Evolutionary conservation across 805 yeast genomes (phyloP).

Genomic region (Priceomyces melissophilus): DNA sequence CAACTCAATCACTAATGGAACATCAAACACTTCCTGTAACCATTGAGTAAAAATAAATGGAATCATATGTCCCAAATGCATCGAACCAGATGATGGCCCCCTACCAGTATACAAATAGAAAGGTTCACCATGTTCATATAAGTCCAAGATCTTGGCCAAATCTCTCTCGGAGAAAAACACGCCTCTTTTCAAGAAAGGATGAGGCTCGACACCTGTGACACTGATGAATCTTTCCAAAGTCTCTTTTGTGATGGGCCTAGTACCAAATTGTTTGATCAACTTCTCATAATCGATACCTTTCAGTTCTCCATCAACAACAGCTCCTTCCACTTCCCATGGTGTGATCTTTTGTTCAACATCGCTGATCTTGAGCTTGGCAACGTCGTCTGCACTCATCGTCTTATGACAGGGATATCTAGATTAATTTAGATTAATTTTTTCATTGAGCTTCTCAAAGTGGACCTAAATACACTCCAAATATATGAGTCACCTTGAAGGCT

Average conservation of each 20-base stretch:
- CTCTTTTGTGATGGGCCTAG: constrained; percentile 65
- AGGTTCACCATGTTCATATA: constrained; percentile 92
- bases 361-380: constrained; percentile 9
- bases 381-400: constrained; percentile 9
- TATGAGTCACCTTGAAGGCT: too few relatives aligned
- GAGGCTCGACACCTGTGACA: constrained; percentile 90
- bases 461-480: background rate
- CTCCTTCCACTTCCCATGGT: constrained; percentile 99
- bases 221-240: constrained; percentile 69
- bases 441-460: background rate
- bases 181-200: constrained; percentile 85
- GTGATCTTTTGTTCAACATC: constrained; percentile 49
- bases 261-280: constrained; percentile 83
- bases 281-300: constrained; percentile 91
- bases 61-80: constrained; percentile 96
- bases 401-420: background rate
- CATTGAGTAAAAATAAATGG: constrained; percentile 96
- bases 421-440: background rate
- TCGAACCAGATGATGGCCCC: constrained; percentile 91
- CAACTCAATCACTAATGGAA: constrained; percentile 86
- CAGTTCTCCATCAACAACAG: constrained; percentile 90
- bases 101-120: constrained; percentile 96
- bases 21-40: constrained; percentile 97
- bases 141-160: constrained; percentile 69
- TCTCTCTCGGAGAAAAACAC: constrained; percentile 91